phyloP scores from a whole-genome alignment of 345 rosid species.

The Alliaria petiolata region DNA sequence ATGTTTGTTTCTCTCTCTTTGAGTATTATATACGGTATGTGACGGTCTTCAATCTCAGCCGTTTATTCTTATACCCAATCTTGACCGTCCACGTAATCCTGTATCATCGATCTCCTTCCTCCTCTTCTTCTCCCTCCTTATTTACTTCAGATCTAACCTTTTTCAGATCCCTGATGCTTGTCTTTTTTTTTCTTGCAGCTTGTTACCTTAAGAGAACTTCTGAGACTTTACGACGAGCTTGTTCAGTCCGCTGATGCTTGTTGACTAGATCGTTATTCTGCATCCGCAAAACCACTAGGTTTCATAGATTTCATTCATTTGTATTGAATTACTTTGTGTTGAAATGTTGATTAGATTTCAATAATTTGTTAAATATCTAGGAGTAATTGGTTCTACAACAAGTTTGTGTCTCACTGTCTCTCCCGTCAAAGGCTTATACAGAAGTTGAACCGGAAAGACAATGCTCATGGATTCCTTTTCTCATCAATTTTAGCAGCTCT shows the following conservation, averaged over 20 bases:
- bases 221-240: constrained; percentile 86
- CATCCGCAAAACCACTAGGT: constrained; percentile 77
- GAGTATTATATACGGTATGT: too few species aligned
- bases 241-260: constrained; percentile 79
- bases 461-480: constrained; percentile 97
- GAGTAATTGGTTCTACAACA: constrained; percentile 91
- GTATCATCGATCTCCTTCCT: too few species aligned
- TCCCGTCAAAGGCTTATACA: constrained; percentile 83
- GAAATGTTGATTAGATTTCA: background rate
- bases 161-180: too few species aligned
- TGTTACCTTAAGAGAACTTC: constrained; percentile 80
- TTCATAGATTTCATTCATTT: background rate
- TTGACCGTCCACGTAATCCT: too few species aligned
- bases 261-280: constrained; percentile 75
- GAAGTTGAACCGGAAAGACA: constrained; percentile 96
- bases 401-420: constrained; percentile 73
- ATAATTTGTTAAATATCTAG: constrained; percentile 34
- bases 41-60: too few species aligned
- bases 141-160: too few species aligned
- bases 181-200: constrained; percentile 50
- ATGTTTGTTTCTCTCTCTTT: too few species aligned
- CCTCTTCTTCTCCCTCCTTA: too few species aligned
- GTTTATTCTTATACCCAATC: too few species aligned
- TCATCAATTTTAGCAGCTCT: constrained; percentile 76
- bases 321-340: background rate